These are phyloP conservation scores for Geotrichum bryndzae DNA, from an alignment of 1,139 yeast genomes.

Conservation along the genomic window DNA sequence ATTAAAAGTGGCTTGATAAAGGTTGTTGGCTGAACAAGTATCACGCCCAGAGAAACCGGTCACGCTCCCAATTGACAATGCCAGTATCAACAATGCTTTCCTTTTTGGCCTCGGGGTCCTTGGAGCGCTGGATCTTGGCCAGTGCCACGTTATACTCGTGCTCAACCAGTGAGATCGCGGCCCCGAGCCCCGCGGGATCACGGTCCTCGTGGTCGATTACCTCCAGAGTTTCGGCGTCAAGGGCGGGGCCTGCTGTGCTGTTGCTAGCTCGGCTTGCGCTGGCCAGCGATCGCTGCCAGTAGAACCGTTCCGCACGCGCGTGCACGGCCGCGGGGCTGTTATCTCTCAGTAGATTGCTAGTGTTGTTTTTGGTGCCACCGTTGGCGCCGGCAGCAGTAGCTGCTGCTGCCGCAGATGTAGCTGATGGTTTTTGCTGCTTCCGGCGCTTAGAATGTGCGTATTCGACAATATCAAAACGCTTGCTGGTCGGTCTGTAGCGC, in stretches of 20 bases:
- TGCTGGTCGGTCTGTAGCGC: slow-evolving; percentile 4
- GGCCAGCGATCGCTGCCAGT: neutral
- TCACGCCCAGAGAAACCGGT: neutral
- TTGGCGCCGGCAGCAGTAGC: neutral
- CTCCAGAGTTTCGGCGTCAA: neutral
- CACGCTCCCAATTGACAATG: slow-evolving; percentile 18
- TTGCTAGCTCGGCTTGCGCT: neutral
- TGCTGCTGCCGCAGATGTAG: neutral
- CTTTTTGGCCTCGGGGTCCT: slow-evolving; percentile 12
- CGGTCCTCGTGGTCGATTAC: neutral
- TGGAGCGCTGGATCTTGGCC: slow-evolving; percentile 13
- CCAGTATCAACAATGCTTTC: slow-evolving; percentile 19
- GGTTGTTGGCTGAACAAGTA: too few species aligned
- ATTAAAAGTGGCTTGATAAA: too few species aligned
- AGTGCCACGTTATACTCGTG: slow-evolving; percentile 10
- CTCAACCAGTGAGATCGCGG: slow-evolving; percentile 8
- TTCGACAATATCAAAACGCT: slow-evolving; percentile 19
- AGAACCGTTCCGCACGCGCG: neutral
- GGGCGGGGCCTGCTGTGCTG: neutral
- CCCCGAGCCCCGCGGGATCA: slow-evolving; percentile 1
- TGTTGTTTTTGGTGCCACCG: neutral
- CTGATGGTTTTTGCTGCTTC: slow-evolving; percentile 1
- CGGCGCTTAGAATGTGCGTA: slow-evolving; percentile 17
- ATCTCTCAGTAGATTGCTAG: neutral
- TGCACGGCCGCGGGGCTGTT: neutral